Base-by-base conservation (phyloP, 345 rosid genomes). In the Raphanus raphanistrum region DNA sequence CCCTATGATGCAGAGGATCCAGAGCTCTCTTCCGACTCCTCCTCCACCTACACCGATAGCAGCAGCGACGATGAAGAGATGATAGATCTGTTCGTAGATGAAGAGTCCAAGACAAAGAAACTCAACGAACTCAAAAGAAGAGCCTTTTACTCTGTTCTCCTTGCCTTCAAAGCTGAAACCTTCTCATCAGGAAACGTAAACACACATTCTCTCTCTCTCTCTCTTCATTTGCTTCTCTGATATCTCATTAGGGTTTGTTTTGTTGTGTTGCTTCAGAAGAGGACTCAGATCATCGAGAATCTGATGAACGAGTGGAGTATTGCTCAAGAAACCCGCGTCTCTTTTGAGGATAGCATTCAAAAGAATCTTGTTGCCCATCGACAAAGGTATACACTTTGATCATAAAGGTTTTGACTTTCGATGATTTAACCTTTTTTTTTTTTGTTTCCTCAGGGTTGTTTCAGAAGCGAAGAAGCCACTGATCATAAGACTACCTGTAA, bases 81-180 rank as follows among this genome's bases (percentile, higher is more conserved):
- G 45, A 38, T 2, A 9, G 45, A 38, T 38, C 45, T 2, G 10
- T 9, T 10, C 45, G 45, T 10, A 38, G 45, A 36, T 5, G 36
- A 36, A 38, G 45, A 38, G 13, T 38, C 0, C 4, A 68, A 7
- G 57, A 12, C 63, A 8, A 1, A 13, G 48, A 57, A 12, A 50
- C 43, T 50, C 59, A 8, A 70, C 13, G 16, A 64, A 8, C 54
- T 52, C 16, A 16, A 63, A 54, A 2, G 1, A 2, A 63, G 38
- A 63, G 80, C 75, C 28, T 70, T 52, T 10, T 76, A 63, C 75
- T 16, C 61, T 77, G 36, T 71, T 65, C 61, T 77, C 29, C 43
- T 25, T 41, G 66, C 66, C 1, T 77, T 77, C 66, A 10, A 0
- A 0, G n/a, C 54, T 6, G 76, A 64, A 52, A 13, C 13, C 21